A percentile compares a stretch with the other conserved stretches of the same genome.
These are phyloP conservation scores for Goniomonas avonlea DNA, from an alignment of 78 protist genomes.

Conservation along the genomic window DNA sequence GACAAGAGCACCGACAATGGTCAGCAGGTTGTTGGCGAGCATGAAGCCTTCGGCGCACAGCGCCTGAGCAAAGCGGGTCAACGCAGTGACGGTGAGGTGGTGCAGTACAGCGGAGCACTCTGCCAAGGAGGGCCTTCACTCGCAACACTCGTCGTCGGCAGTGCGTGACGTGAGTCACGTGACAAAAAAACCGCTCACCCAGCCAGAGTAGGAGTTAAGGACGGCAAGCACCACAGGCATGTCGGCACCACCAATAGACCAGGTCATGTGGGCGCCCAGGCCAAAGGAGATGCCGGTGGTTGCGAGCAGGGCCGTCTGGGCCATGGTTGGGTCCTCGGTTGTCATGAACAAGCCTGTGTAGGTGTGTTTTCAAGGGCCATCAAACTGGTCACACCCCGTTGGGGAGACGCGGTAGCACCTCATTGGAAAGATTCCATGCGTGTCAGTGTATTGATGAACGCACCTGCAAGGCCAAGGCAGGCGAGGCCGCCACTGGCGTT, in stretches of 20 bases:
- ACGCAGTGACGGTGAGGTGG: no score
- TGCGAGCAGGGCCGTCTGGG: neutral
- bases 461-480: constrained; percentile 28
- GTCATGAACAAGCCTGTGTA: no score
- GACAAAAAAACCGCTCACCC: constrained; percentile 30
- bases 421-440: constrained; percentile 1
- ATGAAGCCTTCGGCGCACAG: constrained; percentile 73
- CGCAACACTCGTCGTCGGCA: no score
- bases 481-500: constrained; percentile 42
- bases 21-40: constrained; percentile 66
- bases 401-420: no score
- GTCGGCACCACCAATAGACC: constrained; percentile 94
- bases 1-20: constrained; percentile 87
- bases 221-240: constrained; percentile 96
- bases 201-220: constrained; percentile 82
- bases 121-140: no score
- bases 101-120: no score
- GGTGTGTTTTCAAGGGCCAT: no score
- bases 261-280: constrained; percentile 70
- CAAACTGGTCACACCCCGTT: no score
- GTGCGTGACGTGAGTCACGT: no score
- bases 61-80: no score
- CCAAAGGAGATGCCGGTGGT: constrained; percentile 35
- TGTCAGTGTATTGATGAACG: constrained; percentile 7
- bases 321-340: no score